phyloP scores from a whole-genome alignment of 2,329 filamentous ascomycete species.

The Chrysoporthe puriensis region DNA sequence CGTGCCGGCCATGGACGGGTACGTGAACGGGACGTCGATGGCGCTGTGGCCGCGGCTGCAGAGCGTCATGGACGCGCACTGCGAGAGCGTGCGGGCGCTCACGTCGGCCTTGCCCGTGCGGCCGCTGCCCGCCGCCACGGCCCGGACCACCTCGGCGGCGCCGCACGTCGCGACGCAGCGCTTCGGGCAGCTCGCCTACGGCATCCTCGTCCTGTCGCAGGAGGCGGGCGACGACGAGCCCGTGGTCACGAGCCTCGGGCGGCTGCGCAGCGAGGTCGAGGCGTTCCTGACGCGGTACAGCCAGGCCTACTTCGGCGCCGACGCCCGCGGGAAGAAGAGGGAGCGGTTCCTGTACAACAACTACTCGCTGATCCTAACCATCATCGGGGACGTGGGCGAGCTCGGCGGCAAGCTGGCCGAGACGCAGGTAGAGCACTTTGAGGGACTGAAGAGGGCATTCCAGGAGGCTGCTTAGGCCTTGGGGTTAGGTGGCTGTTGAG shows the following conservation, averaged over 20 bases:
- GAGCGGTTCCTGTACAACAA: constrained; percentile 94
- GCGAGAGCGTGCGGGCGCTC: constrained; percentile 76
- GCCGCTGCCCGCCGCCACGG: constrained; percentile 47
- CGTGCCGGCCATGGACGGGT: constrained; percentile 84
- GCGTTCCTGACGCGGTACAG: constrained; percentile 78
- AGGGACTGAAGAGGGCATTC: constrained; percentile 63
- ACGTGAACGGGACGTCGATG: constrained; percentile 96
- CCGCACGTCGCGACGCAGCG: constrained; percentile 91
- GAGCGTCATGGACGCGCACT: constrained; percentile 89
- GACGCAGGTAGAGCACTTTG: constrained; percentile 78
- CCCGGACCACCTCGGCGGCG: constrained; percentile 71
- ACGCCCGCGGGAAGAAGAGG: constrained; percentile 68
- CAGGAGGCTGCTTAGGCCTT: constrained; percentile 49
- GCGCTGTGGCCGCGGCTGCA: constrained; percentile 95
- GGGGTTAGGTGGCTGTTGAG: background rate
- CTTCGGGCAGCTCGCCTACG: constrained; percentile 91
- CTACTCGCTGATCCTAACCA: constrained; percentile 91
- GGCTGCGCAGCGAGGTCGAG: constrained; percentile 82
- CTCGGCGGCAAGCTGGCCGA: constrained; percentile 69
- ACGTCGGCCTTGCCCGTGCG: constrained; percentile 56
- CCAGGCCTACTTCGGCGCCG: constrained; percentile 67
- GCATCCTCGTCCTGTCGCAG: constrained; percentile 79
- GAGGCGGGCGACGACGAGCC: constrained; percentile 95
- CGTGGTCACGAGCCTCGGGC: constrained; percentile 76
- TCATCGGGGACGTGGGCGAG: constrained; percentile 70